Evolutionary conservation across 23 red algal species (phyloP), one percentile per base, ranked within the genome.

Genomic region (Gracilaria caudata): DNA sequence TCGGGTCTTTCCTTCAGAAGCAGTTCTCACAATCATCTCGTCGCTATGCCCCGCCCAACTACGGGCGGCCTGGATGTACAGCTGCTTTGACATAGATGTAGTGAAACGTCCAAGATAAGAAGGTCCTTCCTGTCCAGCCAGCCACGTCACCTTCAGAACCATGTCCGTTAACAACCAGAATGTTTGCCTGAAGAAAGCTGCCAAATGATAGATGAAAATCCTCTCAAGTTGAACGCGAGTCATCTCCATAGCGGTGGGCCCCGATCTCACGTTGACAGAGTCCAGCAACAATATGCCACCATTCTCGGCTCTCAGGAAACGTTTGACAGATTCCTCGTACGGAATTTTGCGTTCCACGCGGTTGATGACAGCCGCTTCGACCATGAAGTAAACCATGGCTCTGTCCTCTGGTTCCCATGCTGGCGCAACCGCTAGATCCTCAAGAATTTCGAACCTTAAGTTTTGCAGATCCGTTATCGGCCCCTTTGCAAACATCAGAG

Each of bases 301-400:
- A 39, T 24, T 75, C 7, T 46, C 28, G 32, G 70, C 39, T 33
- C 33, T 75, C 32, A 75, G 25, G 33, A 75, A 75, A 37, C 70
- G 70, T 75, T 25, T 32, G n/a, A 75, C 38, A 21, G 70, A 75
- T 25, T 75, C 70, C 70, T 75, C 70, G 32, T 75, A 75, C 1
- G 70, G 70, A 37, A 75, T 75, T 39, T 16, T 6, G 19, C 70
- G 39, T 38, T 75, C 70, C 39, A 75, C 30, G 24, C 70, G 33
- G 41, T 75, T 75, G 46, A 75, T 75, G 11, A 46, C 70, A 12
- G 70, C 70, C 5, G 70, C 70, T 43, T 75, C 70, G 33, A 75
- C 33, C 70, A 74, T 74, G 46, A 75, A 75, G 32, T 75, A 75
- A 13, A 75, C 70, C 33, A 46, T 75, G 6, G 70, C 38, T 25